These are phyloP conservation scores for Mycena indigotica DNA, from an alignment of 768 basidiomycete species.

Conservation along the genomic window DNA sequence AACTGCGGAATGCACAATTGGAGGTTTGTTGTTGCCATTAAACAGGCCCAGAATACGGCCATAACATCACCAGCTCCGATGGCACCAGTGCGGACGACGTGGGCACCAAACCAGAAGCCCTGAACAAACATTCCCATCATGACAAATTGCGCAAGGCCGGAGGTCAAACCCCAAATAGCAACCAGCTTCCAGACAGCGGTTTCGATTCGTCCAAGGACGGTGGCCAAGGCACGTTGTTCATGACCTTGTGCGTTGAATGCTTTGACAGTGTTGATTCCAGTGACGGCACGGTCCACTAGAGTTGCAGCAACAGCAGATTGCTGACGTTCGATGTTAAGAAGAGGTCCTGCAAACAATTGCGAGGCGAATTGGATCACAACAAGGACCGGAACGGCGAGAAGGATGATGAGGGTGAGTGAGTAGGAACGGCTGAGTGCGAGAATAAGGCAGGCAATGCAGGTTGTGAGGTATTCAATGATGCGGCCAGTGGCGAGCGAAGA, in stretches of 20 bases:
- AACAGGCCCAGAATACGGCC: slow-evolving; percentile 97
- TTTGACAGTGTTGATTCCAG: slow-evolving; percentile 88
- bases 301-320: slow-evolving; percentile 75
- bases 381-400: slow-evolving; percentile 84
- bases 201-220: slow-evolving; percentile 47
- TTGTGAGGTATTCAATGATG: slow-evolving; percentile 79
- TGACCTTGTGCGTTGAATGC: slow-evolving; percentile 78
- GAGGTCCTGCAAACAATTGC: slow-evolving; percentile 67
- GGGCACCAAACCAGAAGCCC: slow-evolving; percentile 94
- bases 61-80: slow-evolving; percentile 78
- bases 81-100: slow-evolving; percentile 79
- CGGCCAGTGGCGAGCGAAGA: slow-evolving; percentile 79
- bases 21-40: slow-evolving; percentile 85
- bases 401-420: slow-evolving; percentile 87
- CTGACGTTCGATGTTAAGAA: slow-evolving; percentile 65
- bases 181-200: slow-evolving; percentile 55
- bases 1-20: slow-evolving; percentile 86
- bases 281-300: slow-evolving; percentile 73
- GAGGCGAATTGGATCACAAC: slow-evolving; percentile 75
- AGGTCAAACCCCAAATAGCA: slow-evolving; percentile 74
- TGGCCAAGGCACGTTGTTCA: slow-evolving; percentile 47
- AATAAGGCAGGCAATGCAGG: slow-evolving; percentile 73
- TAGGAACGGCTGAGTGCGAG: slow-evolving; percentile 84
- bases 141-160: slow-evolving; percentile 74
- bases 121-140: slow-evolving; percentile 94